Conservation (phyloP, 345 rosid genomes). For the Punica granatum region DNA sequence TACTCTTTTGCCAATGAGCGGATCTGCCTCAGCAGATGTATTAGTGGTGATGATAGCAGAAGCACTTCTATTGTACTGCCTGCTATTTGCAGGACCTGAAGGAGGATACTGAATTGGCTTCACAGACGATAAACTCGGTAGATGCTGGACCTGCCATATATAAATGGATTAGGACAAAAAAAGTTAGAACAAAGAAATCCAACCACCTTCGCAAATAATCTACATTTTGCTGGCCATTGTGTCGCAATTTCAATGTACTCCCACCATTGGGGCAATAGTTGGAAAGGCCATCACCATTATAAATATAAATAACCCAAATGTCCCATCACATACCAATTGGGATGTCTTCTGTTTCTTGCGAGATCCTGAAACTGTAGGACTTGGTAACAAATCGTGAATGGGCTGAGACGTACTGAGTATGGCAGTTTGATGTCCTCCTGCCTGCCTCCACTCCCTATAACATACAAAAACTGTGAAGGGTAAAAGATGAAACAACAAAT, state of each 20-base stretch:
- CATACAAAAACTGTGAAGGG: slow-evolving; percentile 3
- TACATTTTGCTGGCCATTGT: no score
- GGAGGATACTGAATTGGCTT: slow-evolving; percentile 53
- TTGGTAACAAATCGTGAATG: slow-evolving; percentile 56
- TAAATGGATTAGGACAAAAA: slow-evolving; percentile 1
- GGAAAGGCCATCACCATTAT: background rate
- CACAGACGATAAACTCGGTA: slow-evolving; percentile 30
- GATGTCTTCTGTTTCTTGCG: slow-evolving; percentile 85
- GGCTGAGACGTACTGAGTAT: slow-evolving; percentile 44
- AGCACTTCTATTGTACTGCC: slow-evolving; percentile 42
- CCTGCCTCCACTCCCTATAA: slow-evolving; percentile 85
- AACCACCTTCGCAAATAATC: no score
- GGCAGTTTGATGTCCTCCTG: slow-evolving; percentile 54
- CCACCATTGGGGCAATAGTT: no score
- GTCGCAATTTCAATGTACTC: no score
- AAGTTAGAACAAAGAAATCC: background rate
- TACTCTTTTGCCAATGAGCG: slow-evolving; percentile 74
- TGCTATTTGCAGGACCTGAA: slow-evolving; percentile 42
- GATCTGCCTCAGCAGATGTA: slow-evolving; percentile 50
- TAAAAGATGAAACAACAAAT: background rate
- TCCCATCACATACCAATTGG: slow-evolving; percentile 24
- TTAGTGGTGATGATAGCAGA: slow-evolving; percentile 37
- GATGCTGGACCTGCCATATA: slow-evolving; percentile 27
- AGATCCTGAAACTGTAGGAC: slow-evolving; percentile 68
- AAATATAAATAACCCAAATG: background rate